Evolutionary conservation across 1,139 yeast species (phyloP).

Genomic region (Candida gigantensis): DNA sequence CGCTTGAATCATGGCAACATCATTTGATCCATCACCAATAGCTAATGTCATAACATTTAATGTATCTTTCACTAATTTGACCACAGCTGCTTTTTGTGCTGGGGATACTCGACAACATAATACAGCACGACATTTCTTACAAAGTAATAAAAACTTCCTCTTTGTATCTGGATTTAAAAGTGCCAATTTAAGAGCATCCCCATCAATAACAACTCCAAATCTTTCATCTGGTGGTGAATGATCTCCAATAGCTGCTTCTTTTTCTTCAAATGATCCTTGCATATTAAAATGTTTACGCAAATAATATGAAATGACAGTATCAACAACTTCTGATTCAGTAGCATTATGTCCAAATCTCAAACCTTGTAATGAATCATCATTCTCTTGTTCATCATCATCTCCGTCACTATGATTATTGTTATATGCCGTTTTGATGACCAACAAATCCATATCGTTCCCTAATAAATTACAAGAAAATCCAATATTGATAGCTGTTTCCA

Average conservation of each 20-base stretch:
- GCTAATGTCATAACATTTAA: constrained; percentile 81
- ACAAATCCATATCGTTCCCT: constrained; percentile 48
- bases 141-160: constrained; percentile 75
- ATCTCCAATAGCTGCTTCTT: constrained; percentile 62
- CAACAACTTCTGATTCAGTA: constrained; percentile 40
- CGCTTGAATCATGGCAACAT: constrained; percentile 98
- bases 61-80: constrained; percentile 83
- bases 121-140: constrained; percentile 93
- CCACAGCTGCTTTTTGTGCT: constrained; percentile 93
- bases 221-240: constrained; percentile 79
- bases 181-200: constrained; percentile 82
- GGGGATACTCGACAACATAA: constrained; percentile 98
- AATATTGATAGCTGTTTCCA: constrained; percentile 53
- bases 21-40: constrained; percentile 98
- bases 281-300: constrained; percentile 62
- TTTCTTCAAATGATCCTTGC: constrained; percentile 60
- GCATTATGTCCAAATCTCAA: constrained; percentile 32
- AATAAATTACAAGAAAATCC: constrained; percentile 54
- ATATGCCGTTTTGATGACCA: constrained; percentile 38
- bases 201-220: constrained; percentile 87
- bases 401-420: constrained; percentile 14
- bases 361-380: constrained; percentile 33
- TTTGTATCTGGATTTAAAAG: constrained; percentile 54
- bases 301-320: constrained; percentile 58
- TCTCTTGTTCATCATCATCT: constrained; percentile 21